A percentile compares a stretch with the other conserved stretches of the same genome.
Evolutionary conservation across 1,284 basidiomycete species (phyloP).

Genomic region (Crucibulum parvulum): DNA sequence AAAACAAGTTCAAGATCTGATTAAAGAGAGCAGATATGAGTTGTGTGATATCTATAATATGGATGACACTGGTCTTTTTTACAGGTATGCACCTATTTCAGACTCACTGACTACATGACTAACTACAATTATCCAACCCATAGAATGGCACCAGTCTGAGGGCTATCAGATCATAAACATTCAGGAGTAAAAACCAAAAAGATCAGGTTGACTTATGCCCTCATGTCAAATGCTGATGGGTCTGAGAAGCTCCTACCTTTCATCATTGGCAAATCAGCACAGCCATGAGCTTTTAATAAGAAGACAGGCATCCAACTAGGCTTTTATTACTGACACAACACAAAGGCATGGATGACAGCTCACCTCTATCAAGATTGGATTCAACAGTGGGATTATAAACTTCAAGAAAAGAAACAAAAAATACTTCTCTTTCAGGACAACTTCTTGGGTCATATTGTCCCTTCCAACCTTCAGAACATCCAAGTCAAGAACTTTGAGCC

Average conservation of each 20-base stretch:
- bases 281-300: slow-evolving; percentile 26
- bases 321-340: slow-evolving; percentile 34
- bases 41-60: too few relatives aligned
- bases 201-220: slow-evolving; percentile 23
- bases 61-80: slow-evolving; percentile 43
- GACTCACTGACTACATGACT: neutral
- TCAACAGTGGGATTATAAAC: slow-evolving; percentile 13
- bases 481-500: slow-evolving; percentile 9
- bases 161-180: neutral
- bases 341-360: slow-evolving; percentile 40
- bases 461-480: slow-evolving; percentile 13
- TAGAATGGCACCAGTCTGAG: neutral
- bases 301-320: slow-evolving; percentile 26
- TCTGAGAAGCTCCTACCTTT: slow-evolving; percentile 22
- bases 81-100: slow-evolving; percentile 25
- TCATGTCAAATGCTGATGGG: slow-evolving; percentile 29
- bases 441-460: neutral
- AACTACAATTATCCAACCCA: neutral
- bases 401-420: slow-evolving; percentile 10
- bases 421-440: slow-evolving; percentile 1
- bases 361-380: slow-evolving; percentile 33
- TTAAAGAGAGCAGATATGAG: too few relatives aligned
- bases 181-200: slow-evolving; percentile 14
- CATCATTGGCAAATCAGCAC: slow-evolving; percentile 26
- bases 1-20: too few relatives aligned